phyloP scores from a whole-genome alignment of 1,284 basidiomycete species.

The Lignosus rhinocerotis region DNA sequence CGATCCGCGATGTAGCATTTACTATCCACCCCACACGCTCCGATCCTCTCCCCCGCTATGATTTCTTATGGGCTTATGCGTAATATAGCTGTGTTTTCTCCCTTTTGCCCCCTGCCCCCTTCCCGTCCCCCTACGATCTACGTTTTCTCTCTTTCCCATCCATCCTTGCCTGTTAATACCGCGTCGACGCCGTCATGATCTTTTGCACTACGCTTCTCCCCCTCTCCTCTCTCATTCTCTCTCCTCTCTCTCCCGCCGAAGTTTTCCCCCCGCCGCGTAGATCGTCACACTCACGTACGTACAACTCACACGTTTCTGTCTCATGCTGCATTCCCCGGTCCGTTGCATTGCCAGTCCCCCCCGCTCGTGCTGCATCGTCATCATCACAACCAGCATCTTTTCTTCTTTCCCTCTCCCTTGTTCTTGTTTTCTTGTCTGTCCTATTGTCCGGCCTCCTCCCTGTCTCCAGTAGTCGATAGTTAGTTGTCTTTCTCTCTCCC shows the following conservation, averaged over 20 bases:
- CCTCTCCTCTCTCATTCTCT: neutral
- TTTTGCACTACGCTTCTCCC: slow-evolving; percentile 12
- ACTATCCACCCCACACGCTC: neutral
- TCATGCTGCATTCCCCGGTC: slow-evolving; percentile 21
- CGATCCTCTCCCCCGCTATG: slow-evolving; percentile 11
- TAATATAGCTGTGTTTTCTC: slow-evolving; percentile 20
- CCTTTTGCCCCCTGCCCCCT: neutral
- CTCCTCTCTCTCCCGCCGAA: slow-evolving; percentile 8
- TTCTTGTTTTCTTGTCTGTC: slow-evolving; percentile 4
- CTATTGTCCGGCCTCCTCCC: slow-evolving; percentile 3
- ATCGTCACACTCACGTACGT: slow-evolving; percentile 12
- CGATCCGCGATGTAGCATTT: slow-evolving; percentile 27
- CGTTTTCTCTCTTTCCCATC: neutral
- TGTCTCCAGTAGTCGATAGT: too few relatives aligned
- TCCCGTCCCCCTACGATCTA: neutral
- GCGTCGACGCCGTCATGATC: slow-evolving; percentile 17
- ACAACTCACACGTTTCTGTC: neutral
- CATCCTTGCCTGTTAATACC: slow-evolving; percentile 5
- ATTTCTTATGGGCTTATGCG: slow-evolving; percentile 21
- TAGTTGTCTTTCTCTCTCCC: slow-evolving; percentile 6
- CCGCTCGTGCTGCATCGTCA: slow-evolving; percentile 20
- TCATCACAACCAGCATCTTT: slow-evolving; percentile 12
- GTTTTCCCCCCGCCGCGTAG: slow-evolving; percentile 21
- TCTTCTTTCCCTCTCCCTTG: slow-evolving; percentile 9
- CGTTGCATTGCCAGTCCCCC: slow-evolving; percentile 13